Conservation (phyloP, 495 filamentous ascomycete species). For the Neurospora sp. region DNA sequence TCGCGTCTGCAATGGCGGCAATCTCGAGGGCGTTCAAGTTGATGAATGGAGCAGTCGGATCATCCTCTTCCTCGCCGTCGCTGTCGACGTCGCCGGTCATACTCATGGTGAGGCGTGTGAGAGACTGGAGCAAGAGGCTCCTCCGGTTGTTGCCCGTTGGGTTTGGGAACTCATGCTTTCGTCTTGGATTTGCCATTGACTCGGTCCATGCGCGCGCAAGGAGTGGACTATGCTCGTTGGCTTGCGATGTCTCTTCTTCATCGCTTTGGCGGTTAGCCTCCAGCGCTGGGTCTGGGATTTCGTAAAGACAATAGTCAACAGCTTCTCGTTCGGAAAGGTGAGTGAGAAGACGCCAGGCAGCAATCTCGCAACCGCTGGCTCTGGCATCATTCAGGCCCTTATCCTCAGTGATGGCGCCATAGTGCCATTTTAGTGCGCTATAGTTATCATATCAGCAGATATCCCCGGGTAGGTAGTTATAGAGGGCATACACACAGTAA, state of each 20-base stretch:
- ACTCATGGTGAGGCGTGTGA: constrained; percentile 37
- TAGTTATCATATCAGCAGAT: not conserved
- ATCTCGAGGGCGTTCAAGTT: constrained; percentile 85
- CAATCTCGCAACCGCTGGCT: constrained; percentile 80
- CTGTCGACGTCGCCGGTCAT: constrained; percentile 28
- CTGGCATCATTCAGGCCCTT: constrained; percentile 65
- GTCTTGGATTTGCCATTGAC: constrained; percentile 2
- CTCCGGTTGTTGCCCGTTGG: constrained; percentile 15
- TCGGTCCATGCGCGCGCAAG: constrained; percentile 16
- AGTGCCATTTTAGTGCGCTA: constrained; percentile 77
- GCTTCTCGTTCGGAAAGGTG: constrained; percentile 70
- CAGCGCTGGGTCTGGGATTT: constrained; percentile 45
- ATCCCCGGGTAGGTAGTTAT: not conserved
- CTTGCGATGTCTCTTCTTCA: constrained; percentile 19
- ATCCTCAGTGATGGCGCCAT: constrained; percentile 52
- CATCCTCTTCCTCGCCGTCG: constrained; percentile 35
- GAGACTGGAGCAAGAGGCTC: constrained; percentile 32
- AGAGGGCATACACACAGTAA: constrained; percentile 50
- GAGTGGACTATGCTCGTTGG: constrained; percentile 32
- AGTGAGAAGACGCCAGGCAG: constrained; percentile 81
- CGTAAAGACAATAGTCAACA: constrained; percentile 75
- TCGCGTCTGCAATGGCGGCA: constrained; percentile 78
- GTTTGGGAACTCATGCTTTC: not conserved
- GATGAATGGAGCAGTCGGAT: constrained; percentile 56
- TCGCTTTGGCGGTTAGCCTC: constrained; percentile 9